Evolutionary conservation across 2,329 filamentous ascomycete species (phyloP).

Genomic region (Microcyclosporella mali): DNA sequence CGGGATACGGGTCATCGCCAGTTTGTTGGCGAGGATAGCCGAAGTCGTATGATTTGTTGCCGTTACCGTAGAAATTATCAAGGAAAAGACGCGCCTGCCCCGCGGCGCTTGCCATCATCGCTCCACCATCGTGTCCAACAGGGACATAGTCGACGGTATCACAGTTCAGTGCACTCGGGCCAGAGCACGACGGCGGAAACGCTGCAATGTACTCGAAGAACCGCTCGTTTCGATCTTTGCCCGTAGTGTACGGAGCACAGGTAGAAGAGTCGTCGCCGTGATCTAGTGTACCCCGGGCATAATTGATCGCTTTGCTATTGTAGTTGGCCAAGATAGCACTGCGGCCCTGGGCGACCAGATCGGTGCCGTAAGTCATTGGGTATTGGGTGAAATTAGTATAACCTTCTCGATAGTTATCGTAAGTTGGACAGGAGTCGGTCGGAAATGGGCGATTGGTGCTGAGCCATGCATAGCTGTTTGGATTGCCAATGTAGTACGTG

Average conservation of each 20-base stretch:
- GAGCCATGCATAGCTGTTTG: constrained; percentile 33
- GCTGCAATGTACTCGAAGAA: constrained; percentile 37
- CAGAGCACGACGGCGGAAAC: constrained; percentile 29
- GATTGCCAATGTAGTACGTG: constrained; percentile 32
- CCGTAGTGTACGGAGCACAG: constrained; percentile 31
- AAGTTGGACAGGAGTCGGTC: constrained; percentile 26
- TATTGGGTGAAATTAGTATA: constrained; percentile 30
- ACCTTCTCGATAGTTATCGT: constrained; percentile 31
- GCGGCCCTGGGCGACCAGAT: constrained; percentile 27
- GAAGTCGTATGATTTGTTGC: constrained; percentile 31
- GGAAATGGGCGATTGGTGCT: constrained; percentile 27
- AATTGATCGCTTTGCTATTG: constrained; percentile 31
- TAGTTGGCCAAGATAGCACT: constrained; percentile 30
- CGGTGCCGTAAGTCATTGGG: constrained; percentile 28
- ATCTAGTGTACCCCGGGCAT: constrained; percentile 31
- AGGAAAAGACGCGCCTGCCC: constrained; percentile 33
- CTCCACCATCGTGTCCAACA: constrained; percentile 31
- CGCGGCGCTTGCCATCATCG: constrained; percentile 32
- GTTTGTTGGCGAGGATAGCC: constrained; percentile 32
- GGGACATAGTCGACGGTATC: constrained; percentile 33
- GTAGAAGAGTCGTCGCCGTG: constrained; percentile 30
- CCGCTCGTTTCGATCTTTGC: constrained; percentile 33
- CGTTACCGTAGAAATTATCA: constrained; percentile 35
- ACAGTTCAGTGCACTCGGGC: constrained; percentile 23
- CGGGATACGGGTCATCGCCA: constrained; percentile 29